Base-by-base conservation (phyloP, 495 filamentous ascomycete species). In the Lophiotrema nucula region DNA sequence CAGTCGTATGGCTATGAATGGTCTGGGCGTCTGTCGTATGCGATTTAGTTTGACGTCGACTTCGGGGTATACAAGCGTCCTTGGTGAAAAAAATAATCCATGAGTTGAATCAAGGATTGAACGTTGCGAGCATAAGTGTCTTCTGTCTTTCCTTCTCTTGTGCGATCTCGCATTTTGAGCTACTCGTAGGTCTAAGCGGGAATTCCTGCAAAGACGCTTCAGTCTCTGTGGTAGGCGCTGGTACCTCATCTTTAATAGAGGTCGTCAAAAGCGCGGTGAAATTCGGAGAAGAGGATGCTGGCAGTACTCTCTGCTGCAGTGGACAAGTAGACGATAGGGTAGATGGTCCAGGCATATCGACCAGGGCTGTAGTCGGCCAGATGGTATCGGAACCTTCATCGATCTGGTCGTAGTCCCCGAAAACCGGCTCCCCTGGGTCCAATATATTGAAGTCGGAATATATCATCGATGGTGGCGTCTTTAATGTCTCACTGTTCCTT, bases 321-420 rank as follows among this genome's bases (percentile, higher is more conserved):
- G n/a, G n/a, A n/a, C n/a, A n/a, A n/a, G n/a, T n/a, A n/a, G n/a
- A n/a, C n/a, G n/a, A n/a, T n/a, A n/a, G n/a, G n/a, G n/a, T n/a
- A n/a, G n/a, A n/a, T n/a, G n/a, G n/a, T n/a, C n/a, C n/a, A n/a
- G n/a, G n/a, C n/a, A n/a, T n/a, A n/a, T n/a, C n/a, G n/a, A n/a
- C n/a, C n/a, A n/a, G n/a, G n/a, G n/a, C n/a, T 6, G 41, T 23
- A 6, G 16, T 48, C 12, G 62, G 62, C 58, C 62, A 62, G 12
- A 66, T 53, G 4, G 63, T 18, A 23, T 58, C 47, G 3, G 54
- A 47, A n/a, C 50, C 64, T 71, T 77, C 57, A 48, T 80, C 77
- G 18, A 80, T 59, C 27, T 72, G 74, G 53, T 80, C 77, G 44
- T 50, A 66, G 39, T 66, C 63, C 5, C 63, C 63, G n/a, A 66